Evolutionary conservation across 2,329 filamentous ascomycete genomes (phyloP).

Genomic region (Metarhizium anisopliae): DNA sequence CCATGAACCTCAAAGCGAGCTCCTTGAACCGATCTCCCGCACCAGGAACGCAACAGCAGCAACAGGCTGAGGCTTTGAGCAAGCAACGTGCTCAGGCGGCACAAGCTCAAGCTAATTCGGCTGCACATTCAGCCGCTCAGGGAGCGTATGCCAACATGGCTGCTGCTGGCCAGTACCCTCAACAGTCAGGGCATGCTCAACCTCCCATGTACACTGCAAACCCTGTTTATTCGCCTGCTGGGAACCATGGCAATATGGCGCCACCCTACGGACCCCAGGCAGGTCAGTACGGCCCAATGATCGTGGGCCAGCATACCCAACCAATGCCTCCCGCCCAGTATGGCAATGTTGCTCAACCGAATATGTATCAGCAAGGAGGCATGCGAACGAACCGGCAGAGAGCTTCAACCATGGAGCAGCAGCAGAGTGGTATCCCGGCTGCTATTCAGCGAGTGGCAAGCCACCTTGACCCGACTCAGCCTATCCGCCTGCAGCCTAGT

Average conservation of each 20-base stretch:
- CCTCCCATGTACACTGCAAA: constrained; percentile 75
- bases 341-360: constrained; percentile 38
- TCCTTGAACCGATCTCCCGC: constrained; percentile 80
- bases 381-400: constrained; percentile 73
- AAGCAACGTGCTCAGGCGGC: constrained; percentile 77
- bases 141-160: constrained; percentile 51
- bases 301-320: constrained; percentile 56
- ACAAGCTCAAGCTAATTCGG: constrained; percentile 60
- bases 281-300: constrained; percentile 63
- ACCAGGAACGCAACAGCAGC: constrained; percentile 89
- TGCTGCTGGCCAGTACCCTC: constrained; percentile 34
- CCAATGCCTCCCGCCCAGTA: constrained; percentile 61
- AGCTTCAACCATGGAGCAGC: constrained; percentile 93
- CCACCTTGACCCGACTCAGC: constrained; percentile 88
- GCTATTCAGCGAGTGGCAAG: constrained; percentile 92
- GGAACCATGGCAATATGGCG: constrained; percentile 38
- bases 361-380: constrained; percentile 54
- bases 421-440: constrained; percentile 84
- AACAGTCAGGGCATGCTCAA: constrained; percentile 35
- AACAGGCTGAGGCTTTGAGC: constrained; percentile 87
- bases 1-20: constrained; percentile 90
- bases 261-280: constrained; percentile 72
- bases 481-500: constrained; percentile 88
- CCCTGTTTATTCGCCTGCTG: constrained; percentile 63
- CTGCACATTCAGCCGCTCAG: constrained; percentile 56